Base-by-base conservation (phyloP, 257 asterid species). In the Pogostemon cablin region DNA sequence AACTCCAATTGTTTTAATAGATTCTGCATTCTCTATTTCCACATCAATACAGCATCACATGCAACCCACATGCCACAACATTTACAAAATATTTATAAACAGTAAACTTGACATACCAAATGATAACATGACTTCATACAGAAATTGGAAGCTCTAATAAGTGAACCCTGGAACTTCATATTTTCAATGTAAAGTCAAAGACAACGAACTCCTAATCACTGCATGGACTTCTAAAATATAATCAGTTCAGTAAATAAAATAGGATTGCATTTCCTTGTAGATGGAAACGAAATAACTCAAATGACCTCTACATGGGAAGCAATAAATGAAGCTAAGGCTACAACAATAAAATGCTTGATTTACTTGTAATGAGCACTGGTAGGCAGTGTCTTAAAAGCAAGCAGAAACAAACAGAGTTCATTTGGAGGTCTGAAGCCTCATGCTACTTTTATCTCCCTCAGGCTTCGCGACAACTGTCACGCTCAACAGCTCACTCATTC, bases 211-310 rank as follows among this genome's bases (percentile, higher is more conserved):
- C 53, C 35, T 15, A 39, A 76, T 2, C 43, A 38, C 38, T 42
- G 48, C 47, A 50, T 17, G 7, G 15, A 54, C 3, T 53, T 53
- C 12, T 12, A 9, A 43, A 20, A 35, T 72, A 46, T 53, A 35
- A 20, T 57, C 62, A 58, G 44, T 38, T 47, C n/a, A 49, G 38
- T 58, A 71, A 75, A 66, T 65, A 67, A 71, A 59, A 52, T 10
- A 42, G 20, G 72, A 71, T 66, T 57, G 20, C 77, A 58, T 46
- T 57, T 53, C 57, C 73, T 6, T n/a, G 68, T 61, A 61, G 71
- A 58, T 56, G 78, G 57, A 57, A 61, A 38, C 64, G 9, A 55
- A 76, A 69, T 73, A 65, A 76, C 76, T 74, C 65, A 77, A n/a
- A 73, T 69, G 37, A 56, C 60, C 69, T 75, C 75, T 55, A 56